Evolutionary conservation across 345 rosid species (phyloP), one percentile per base, ranked within the genome.

Genomic region (Toxicodendron radicans): DNA sequence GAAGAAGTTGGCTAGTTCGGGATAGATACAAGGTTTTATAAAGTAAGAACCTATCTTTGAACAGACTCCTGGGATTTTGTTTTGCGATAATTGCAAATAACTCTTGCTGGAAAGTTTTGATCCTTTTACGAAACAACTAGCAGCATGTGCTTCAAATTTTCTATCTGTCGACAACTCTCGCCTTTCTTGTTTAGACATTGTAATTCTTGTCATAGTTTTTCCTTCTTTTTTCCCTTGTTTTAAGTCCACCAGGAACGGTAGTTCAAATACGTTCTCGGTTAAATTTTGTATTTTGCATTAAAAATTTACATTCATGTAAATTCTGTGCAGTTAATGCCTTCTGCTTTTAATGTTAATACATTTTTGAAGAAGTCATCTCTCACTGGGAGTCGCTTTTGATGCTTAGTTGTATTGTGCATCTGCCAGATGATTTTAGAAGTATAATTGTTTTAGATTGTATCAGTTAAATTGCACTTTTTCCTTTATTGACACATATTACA

Each of bases 1-100:
- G 43, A 85, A 81, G 78, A 83, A 85, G 82, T 62, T 64, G 80
- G 67, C 80, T 38, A 79, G 68, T 79, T 71, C 85, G 62, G 82
- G 77, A 53, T 85, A 71, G 41, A 53, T 56, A 6, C 7, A 63
- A 23, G 66, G 62, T 46, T 52, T 66, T 53, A 9, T 51, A 52
- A 43, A 49, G 53, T 12, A 10, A 70, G 38, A 62, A 33, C 11
- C 16, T 12, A 10, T 12, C 24, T 54, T 24, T 21, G 45, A 27
- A 27, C 56, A 14, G 27, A 23, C 64, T 75, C 68, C 66, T 24
- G 38, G 58, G 38, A 14, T 69, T 73, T 68, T 72, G 20, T 46
- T 38, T 71, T 10, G 18, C 23, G n/a, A 3, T 10, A 21, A 61
- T 24, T 38, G 45, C 27, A 43, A 46, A 10, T 45, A 38, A 77